These are phyloP conservation scores for Thuja plicata DNA, from an alignment of 83 land plant genomes.

Conservation along the genomic window DNA sequence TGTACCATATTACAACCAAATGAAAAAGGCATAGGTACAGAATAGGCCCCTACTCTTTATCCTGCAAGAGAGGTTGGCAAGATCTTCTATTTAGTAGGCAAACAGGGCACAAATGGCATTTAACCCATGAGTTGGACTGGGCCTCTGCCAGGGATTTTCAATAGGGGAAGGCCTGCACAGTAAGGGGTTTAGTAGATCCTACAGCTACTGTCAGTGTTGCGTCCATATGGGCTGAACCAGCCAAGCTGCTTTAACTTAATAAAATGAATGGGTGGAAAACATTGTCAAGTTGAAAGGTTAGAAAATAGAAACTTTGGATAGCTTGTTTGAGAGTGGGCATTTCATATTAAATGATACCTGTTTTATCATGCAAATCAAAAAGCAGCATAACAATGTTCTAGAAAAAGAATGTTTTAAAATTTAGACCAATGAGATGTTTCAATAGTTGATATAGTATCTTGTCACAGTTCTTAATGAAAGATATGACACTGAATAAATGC, in stretches of 20 bases:
- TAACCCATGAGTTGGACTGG: too few relatives aligned
- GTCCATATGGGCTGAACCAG: neutral
- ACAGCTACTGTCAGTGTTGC: too few relatives aligned
- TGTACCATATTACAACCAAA: too few relatives aligned
- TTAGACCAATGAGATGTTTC: neutral
- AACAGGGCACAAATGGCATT: too few relatives aligned
- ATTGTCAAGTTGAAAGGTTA: neutral
- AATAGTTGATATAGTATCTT: neutral
- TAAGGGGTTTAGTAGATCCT: too few relatives aligned
- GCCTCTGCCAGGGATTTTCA: too few relatives aligned
- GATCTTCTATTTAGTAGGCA: too few relatives aligned
- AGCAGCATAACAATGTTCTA: slow-evolving; percentile 10
- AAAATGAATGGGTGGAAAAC: neutral
- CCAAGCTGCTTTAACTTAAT: neutral
- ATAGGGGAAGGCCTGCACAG: too few relatives aligned
- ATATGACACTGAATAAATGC: neutral
- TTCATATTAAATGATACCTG: neutral
- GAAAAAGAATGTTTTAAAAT: neutral
- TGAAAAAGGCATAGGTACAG: too few relatives aligned
- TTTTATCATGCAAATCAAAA: slow-evolving; percentile 3
- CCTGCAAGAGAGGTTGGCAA: too few relatives aligned
- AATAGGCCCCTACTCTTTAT: too few relatives aligned
- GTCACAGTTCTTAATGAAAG: slow-evolving; percentile 11
- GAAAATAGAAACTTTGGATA: neutral
- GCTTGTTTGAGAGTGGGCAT: neutral